A percentile compares a stretch with the other conserved stretches of the same genome.
phyloP scores from a whole-genome alignment of 306 rosid genomes.

The apple (Malus domestica) region ASM211411v1 NC_041789.1:30134001-30134500 shows the following conservation, averaged over 20 bases:
- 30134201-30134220: neutral
- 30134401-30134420: neutral
- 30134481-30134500: slow-evolving; percentile 71
- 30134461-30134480: slow-evolving; percentile 32
- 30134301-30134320: slow-evolving; percentile 68
- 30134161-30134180: neutral
- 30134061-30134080: slow-evolving; percentile 46
- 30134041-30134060: slow-evolving; percentile 86
- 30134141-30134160: neutral
- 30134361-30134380: neutral
- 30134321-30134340: slow-evolving; percentile 16
- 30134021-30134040: slow-evolving; percentile 82
- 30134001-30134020: slow-evolving; percentile 71
- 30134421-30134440: neutral
- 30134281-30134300: slow-evolving; percentile 86
- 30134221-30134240: slow-evolving; percentile 3
- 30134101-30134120: slow-evolving; percentile 5
- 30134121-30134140: neutral
- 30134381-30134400: too few species aligned
- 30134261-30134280: slow-evolving; percentile 56
- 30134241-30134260: slow-evolving; percentile 67
- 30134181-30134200: neutral
- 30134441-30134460: slow-evolving; percentile 41
- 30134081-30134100: slow-evolving; percentile 9
- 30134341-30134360: slow-evolving; percentile 25